Percentiles rank a stretch among this genome's conserved stretches.
Evolutionary conservation across 1,284 basidiomycete species (phyloP).

Genomic region (Fistulinella cinereoalba): DNA sequence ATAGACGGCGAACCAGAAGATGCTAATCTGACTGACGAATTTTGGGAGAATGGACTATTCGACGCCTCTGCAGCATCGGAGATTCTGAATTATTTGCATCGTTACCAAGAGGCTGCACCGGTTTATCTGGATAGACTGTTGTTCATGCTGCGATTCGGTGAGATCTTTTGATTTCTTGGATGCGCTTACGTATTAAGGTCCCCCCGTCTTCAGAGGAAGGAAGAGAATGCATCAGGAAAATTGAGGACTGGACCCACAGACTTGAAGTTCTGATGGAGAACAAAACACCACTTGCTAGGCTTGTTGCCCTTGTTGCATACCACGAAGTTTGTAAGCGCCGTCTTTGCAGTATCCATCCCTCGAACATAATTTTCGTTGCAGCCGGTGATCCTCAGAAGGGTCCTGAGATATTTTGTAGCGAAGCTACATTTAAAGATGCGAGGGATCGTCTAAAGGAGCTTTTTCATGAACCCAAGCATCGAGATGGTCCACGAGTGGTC

Average conservation of each 20-base stretch:
- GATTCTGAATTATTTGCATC: slow-evolving; percentile 10
- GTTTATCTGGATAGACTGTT: slow-evolving; percentile 29
- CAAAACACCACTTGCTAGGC: slow-evolving; percentile 13
- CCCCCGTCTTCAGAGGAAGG: slow-evolving; percentile 18
- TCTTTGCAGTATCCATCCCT: too few species aligned
- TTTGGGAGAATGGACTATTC: slow-evolving; percentile 30
- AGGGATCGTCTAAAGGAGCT: slow-evolving; percentile 9
- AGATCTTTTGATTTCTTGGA: neutral
- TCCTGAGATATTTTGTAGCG: neutral
- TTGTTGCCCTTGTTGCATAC: slow-evolving; percentile 25
- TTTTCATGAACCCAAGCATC: slow-evolving; percentile 10
- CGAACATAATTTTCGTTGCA: neutral
- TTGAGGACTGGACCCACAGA: slow-evolving; percentile 7
- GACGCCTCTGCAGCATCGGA: slow-evolving; percentile 19
- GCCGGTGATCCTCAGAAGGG: slow-evolving; percentile 2
- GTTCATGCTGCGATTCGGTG: slow-evolving; percentile 30
- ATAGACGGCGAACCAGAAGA: slow-evolving; percentile 5
- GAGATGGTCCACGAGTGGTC: slow-evolving; percentile 20
- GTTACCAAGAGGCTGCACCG: slow-evolving; percentile 11
- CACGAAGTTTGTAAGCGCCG: slow-evolving; percentile 23
- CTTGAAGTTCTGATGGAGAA: slow-evolving; percentile 9
- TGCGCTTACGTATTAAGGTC: neutral
- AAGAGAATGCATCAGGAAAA: slow-evolving; percentile 15
- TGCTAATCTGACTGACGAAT: neutral
- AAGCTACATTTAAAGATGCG: slow-evolving; percentile 5